Evolutionary conservation across 768 basidiomycete genomes (phyloP), one percentile per base, ranked within the genome.

Genomic region (button mushroom (Agaricus bisporus)): DNA sequence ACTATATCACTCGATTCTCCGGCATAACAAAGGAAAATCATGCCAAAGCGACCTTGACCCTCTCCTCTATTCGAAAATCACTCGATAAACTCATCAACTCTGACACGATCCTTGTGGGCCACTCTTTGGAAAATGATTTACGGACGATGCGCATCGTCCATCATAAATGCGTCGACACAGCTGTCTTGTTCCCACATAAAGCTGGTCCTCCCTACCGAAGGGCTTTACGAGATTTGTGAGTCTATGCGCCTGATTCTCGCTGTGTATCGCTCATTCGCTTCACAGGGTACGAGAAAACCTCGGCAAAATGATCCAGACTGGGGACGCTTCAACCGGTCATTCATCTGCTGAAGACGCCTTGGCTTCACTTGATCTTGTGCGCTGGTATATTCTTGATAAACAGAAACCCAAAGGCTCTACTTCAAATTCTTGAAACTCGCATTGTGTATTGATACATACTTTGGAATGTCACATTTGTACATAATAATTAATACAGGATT

Each of bases 111-210:
- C 71, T 98, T 35, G 85, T 98, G 51, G 95, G 95, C 1, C 88
- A 89, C 68, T 90, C 86, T 0, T 75, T 98, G 17, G 95, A 98
- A 58, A 98, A 98, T 66, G 97, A 99, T 65, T 71, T 99, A 59
- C 89, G 86, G 65, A 87, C 95, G 7, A 70, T 99, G 58, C 79
- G 97, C 14, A 83, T 98, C 61, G 70, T 98, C 1, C 97, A 99
- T 66, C 77, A 80, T 55, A 80, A 75, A 56, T 85, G 92, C 56
- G 78, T 99, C 28, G 97, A 99, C 62, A 98, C 97, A 0, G 86
- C 83, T 0, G 71, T 88, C 14, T 71, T 98, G 12, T 95, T 95
- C 62, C 93, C 91, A 8, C 97, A 98, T 66, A 63, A 67, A 12
- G 70, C 75, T 22, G 80, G 84, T 0, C 74, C 81, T 10, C 95